phyloP scores from a whole-genome alignment of 2,329 filamentous ascomycete genomes.

The Xylaria sp. region DNA sequence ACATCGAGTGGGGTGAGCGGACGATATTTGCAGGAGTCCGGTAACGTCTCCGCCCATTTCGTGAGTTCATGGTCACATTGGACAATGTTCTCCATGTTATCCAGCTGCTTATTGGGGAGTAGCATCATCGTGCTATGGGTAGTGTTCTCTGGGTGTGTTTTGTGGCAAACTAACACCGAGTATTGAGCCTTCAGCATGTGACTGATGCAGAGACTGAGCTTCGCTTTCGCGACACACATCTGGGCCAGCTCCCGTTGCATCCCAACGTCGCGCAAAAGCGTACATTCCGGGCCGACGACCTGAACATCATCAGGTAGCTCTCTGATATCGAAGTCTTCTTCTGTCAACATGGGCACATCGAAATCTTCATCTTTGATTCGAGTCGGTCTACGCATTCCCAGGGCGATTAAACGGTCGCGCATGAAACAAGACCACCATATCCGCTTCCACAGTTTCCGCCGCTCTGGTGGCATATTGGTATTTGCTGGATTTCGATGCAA shows the following conservation, averaged over 20 bases:
- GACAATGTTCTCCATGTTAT: slow-evolving; percentile 83
- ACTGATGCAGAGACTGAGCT: slow-evolving; percentile 88
- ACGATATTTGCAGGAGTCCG: slow-evolving; percentile 76
- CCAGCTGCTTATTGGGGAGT: slow-evolving; percentile 85
- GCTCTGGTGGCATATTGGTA: slow-evolving; percentile 77
- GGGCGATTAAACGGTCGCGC: slow-evolving; percentile 88
- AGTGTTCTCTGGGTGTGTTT: slow-evolving; percentile 79
- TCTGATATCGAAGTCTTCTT: slow-evolving; percentile 85
- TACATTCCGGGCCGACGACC: slow-evolving; percentile 76
- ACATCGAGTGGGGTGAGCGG: slow-evolving; percentile 65
- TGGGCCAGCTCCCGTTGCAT: slow-evolving; percentile 83
- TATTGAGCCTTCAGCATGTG: slow-evolving; percentile 92
- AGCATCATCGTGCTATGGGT: slow-evolving; percentile 87
- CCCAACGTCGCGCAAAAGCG: slow-evolving; percentile 73
- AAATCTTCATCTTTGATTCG: slow-evolving; percentile 94
- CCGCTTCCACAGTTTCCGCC: slow-evolving; percentile 88
- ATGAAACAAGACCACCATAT: slow-evolving; percentile 99
- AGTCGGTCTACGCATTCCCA: slow-evolving; percentile 93
- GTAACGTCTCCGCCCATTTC: slow-evolving; percentile 79
- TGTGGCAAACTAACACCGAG: slow-evolving; percentile 87
- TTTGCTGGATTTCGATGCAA: slow-evolving; percentile 85
- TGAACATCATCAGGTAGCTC: slow-evolving; percentile 74
- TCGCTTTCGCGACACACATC: slow-evolving; percentile 92
- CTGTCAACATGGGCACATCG: slow-evolving; percentile 88
- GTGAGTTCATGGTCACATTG: slow-evolving; percentile 82